Conservation (phyloP, 306 rosid genomes). For the Astragalus glycyphyllos region DNA sequence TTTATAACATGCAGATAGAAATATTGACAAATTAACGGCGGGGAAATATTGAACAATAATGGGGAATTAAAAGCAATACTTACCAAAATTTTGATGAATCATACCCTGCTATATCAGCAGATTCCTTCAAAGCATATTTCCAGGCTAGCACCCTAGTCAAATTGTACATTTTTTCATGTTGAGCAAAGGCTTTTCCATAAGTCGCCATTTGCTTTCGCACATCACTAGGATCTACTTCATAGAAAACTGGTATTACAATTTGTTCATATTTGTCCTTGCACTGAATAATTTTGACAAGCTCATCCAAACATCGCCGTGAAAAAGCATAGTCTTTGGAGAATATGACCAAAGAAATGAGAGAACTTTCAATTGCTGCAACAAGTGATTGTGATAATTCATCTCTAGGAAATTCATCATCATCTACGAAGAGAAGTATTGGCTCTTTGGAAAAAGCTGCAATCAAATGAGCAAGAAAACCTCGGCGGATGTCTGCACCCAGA, state of each 20-base stretch:
- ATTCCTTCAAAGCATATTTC: constrained; percentile 36
- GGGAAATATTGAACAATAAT: too few relatives aligned
- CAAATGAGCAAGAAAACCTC: constrained; percentile 26
- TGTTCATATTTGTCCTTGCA: constrained; percentile 9
- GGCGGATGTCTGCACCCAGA: constrained; percentile 11
- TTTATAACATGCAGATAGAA: too few relatives aligned
- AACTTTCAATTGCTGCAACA: constrained; percentile 22
- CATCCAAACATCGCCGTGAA: constrained; percentile 37
- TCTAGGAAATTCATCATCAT: background rate
- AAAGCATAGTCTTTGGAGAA: constrained; percentile 34
- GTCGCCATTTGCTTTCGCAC: constrained; percentile 34
- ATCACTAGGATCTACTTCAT: constrained; percentile 18
- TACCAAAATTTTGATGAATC: constrained; percentile 34
- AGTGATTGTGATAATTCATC: constrained; percentile 9
- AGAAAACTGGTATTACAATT: constrained; percentile 31
- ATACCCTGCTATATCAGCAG: constrained; percentile 27
- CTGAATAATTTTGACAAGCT: constrained; percentile 37
- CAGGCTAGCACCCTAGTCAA: background rate
- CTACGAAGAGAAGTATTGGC: background rate
- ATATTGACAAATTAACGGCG: too few relatives aligned
- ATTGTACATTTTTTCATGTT: constrained; percentile 10
- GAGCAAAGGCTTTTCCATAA: constrained; percentile 13
- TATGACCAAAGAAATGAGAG: constrained; percentile 20
- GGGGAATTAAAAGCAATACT: background rate
- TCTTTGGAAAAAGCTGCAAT: background rate